Base-by-base conservation (phyloP, 441 rosid genomes). In the Viola pubescens region DNA sequence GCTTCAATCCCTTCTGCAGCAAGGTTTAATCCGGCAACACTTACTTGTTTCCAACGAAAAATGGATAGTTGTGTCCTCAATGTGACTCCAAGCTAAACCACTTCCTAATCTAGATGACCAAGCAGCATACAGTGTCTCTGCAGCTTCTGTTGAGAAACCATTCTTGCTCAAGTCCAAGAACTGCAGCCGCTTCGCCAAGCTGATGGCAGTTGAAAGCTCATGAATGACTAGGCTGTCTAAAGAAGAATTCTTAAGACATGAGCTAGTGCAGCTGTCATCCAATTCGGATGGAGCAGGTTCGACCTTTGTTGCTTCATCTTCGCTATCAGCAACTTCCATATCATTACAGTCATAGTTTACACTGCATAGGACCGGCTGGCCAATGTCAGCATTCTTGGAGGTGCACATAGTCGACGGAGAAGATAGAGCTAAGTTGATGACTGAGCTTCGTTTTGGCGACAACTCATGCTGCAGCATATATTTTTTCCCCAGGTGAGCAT, bases 261-360 rank as follows among this genome's bases (percentile, higher is more conserved):
- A 81, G 70, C 90, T 77, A 47, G 79, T 63, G 68, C 80, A 79
- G 60, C 81, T 73, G 46, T 71, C 75, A 42, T 76, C 65, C 4
- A 79, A 40, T 41, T 77, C 80, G 3, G 76, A 77, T 46, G 70
- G 78, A 56, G 42, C 71, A 43, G 70, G 77, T 68, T 74, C 84
- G 56, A 5, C 66, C 58, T 40, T 57, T 6, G 38, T 47, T 48
- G 72, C 56, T 12, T 79, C 79, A 62, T 89, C 98, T 80, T 90
- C 94, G 57, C 97, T 94, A 66, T 90, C 98, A n/a, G 94, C 90
- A 56, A 87, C 95, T 80, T 83, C 87, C 2, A 90, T 85, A 51
- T 61, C 63, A 66, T 70, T 59, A 66, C 70, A 70, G 14, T 77
- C 72, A 7, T 70, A 73, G 75, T 69, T 74, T 62, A 65, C 40